A percentile compares a stretch with the other conserved stretches of the same genome.
These are phyloP conservation scores for Eucalyptus decipiens DNA, from an alignment of 345 rosid genomes.

Conservation along the genomic window DNA sequence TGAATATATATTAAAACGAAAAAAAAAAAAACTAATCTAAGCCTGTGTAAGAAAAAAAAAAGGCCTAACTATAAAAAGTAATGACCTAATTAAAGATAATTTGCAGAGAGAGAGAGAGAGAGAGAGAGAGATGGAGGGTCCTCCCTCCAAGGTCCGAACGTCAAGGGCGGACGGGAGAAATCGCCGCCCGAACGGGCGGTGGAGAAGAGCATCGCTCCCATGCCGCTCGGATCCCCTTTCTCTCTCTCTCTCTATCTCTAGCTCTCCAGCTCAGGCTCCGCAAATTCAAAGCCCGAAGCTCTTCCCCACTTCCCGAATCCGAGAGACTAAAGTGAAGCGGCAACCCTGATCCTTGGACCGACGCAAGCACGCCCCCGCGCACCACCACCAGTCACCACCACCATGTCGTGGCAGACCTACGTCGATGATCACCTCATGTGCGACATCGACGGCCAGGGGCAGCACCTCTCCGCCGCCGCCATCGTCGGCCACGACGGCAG, in stretches of 20 bases:
- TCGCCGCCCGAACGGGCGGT: not conserved
- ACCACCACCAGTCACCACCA: not conserved
- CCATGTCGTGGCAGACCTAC: constrained; percentile 92
- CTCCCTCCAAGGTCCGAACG: not conserved
- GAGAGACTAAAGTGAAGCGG: not conserved
- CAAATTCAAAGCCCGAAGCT: not conserved
- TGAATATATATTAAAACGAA: not conserved
- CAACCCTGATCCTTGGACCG: not conserved
- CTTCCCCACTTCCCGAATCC: not conserved
- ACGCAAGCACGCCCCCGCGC: not conserved
- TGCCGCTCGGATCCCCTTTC: not conserved
- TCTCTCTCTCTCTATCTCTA: not conserved
- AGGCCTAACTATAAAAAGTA: not conserved
- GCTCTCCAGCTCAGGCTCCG: not conserved
- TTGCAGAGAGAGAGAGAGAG: not conserved
- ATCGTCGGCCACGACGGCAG: constrained; percentile 74
- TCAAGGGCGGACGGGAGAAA: not conserved
- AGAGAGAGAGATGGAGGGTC: not conserved
- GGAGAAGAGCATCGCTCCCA: not conserved
- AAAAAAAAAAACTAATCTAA: not conserved
- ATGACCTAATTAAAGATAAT: not conserved
- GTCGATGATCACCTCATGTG: constrained; percentile 89
- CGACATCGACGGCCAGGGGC: constrained; percentile 55
- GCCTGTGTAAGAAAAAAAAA: not conserved
- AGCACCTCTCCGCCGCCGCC: constrained; percentile 61